Evolutionary conservation across 306 rosid genomes (phyloP), one percentile per base, ranked within the genome.

Genomic region (Luffa aegyptiaca): DNA sequence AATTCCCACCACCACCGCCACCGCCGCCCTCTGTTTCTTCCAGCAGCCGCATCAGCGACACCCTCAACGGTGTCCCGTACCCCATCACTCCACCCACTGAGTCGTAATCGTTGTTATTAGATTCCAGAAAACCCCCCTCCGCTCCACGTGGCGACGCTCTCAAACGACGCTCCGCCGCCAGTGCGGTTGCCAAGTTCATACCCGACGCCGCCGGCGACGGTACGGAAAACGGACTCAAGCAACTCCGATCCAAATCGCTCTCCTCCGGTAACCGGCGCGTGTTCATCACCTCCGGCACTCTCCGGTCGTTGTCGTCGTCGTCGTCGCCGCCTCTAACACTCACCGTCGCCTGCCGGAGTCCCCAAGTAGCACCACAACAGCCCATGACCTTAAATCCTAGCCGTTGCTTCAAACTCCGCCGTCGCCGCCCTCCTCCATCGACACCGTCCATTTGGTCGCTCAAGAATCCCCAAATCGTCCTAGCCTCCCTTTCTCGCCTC

Each of bases 131-230:
- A 5, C 45, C 84, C 5, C 39, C 58, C 8, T 72, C 89, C 42
- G 70, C 10, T 20, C 78, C 89, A 45, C 80, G 82, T 59, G 90
- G 74, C 3, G 82, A 80, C n/a, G 85, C 92, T 48, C 94, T 88
- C 8, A 86, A 80, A 14, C 88, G 93, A 2, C 98, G 86, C 85
- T 92, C 98, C 79, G 97, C 97, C 0, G 97, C 99, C 71, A 96
- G 78, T 1, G 98, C 99, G 37, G 96, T 93, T 8, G 99, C 99
- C 0, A 96, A 87, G 79, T 96, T 96, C 98, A 96, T 93, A 1
- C 97, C 89, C 36, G 97, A 61, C 2, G 82, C 70, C 18, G 84
- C 26, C 5, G 80, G 75, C 36, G 64, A 80, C 75, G 88, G 90
- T 0, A 44, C 73, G 58, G 88, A 90, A 0, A 52, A 70, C 65